phyloP scores from a whole-genome alignment of 495 filamentous ascomycete genomes.

The Lophiotrema nucula region DNA sequence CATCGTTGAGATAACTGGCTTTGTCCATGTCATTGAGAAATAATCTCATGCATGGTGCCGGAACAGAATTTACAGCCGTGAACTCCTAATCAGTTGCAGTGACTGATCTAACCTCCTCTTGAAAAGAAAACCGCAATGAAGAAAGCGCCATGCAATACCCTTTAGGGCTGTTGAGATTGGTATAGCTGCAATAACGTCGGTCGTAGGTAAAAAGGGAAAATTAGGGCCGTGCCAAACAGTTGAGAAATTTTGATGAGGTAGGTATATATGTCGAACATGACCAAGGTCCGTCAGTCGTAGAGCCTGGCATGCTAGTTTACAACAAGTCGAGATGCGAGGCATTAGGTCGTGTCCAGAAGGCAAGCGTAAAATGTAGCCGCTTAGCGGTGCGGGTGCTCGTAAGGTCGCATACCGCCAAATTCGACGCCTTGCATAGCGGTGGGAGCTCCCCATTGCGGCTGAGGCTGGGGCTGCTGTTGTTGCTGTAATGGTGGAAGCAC shows the following conservation, averaged over 20 bases:
- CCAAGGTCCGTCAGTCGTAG: conserved; percentile 13
- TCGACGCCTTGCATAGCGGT: conserved; percentile 34
- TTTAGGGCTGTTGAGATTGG: too few relatives aligned
- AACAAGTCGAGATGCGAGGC: conserved; percentile 36
- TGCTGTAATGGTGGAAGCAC: conserved; percentile 28
- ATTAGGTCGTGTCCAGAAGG: conserved; percentile 11
- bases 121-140: conserved; percentile 10
- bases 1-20: too few relatives aligned
- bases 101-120: neutral
- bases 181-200: neutral
- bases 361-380: conserved; percentile 16
- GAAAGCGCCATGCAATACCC: too few relatives aligned
- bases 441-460: conserved; percentile 15
- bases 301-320: conserved; percentile 21
- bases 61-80: neutral
- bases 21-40: too few relatives aligned
- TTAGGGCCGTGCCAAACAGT: conserved; percentile 4
- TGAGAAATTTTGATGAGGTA: conserved; percentile 4
- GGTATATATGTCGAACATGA: conserved; percentile 3
- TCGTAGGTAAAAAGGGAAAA: conserved; percentile 1
- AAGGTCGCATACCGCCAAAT: conserved; percentile 26
- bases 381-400: conserved; percentile 36
- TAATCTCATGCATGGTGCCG: too few relatives aligned
- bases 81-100: neutral
- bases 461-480: neutral